Base-by-base conservation (phyloP, 2,329 filamentous ascomycete genomes). In the Ophiostoma perfectum region DNA sequence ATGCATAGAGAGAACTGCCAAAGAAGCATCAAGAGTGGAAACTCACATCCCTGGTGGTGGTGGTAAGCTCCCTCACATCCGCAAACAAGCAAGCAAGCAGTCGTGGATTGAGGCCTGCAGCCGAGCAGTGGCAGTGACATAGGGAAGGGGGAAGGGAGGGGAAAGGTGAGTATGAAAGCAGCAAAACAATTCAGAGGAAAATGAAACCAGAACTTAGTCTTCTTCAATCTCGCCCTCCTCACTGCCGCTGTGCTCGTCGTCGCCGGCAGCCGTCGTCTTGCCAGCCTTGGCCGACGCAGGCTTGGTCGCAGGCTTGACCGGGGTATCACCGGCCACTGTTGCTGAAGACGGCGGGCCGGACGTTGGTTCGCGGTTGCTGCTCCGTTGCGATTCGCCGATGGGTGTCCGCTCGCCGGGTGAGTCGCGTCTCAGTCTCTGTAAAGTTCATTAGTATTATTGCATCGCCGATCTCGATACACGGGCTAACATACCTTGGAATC, bases 401-500 rank as follows among this genome's bases (percentile, higher is more conserved):
- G 66, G 18, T 85, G 84, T 65, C 18, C 63, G 63, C 6, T 5
- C 12, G 63, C 67, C 52, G 12, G 60, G 60, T 5, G 63, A 67
- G 38, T 45, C 49, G 7, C 66, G 68, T 12, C 66, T 52, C 8
- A 64, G 16, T 2, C 66, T 66, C 27, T 27, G 27, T 27, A 27
- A 27, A 27, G 27, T 27, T 27, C 27, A 2, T 27, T 27, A 27
- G 27, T 27, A 27, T 27, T 1, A 27, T 27, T 27, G 27, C 27
- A 27, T 27, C 27, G 27, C 27, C 27, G 27, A 27, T 27, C 27
- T 27, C 27, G 1, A 27, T 27, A 27, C 27, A 27, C 27, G 27
- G 27, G 27, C 27, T 2, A 27, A 27, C 27, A 27, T 27, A 27
- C 27, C 84, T 93, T 93, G 60, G 86, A 84, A 74, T 88, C 84